Base-by-base conservation (phyloP, 164 flowering plant species). In the Chimonanthus praecox region DNA sequence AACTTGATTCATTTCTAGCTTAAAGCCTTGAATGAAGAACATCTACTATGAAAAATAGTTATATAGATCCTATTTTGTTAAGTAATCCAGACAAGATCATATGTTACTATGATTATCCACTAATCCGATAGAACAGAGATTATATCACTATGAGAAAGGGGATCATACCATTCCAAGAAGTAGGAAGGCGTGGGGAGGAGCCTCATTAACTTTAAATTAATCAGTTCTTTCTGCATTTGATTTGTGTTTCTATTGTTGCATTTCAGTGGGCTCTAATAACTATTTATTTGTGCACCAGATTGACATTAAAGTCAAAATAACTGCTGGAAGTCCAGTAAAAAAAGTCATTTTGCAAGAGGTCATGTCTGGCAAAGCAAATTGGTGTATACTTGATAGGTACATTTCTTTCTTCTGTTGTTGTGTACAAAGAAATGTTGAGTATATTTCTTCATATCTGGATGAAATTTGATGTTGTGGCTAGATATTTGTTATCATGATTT, bases 301-400 rank as follows among this genome's bases (percentile, higher is more conserved):
- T 58, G 73, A 71, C 68, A 73, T 89, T 71, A 80, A 84, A 73
- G 92, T 87, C 68, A 85, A 85, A 79, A 73, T 86, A 63, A 80
- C 77, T 70, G 90, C 88, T 48, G 92, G 92, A 76, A 63, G 69
- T 73, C 90, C 92, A 69, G 46, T 81, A 45, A 84, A 74, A 73
- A 79, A 79, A 70, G 87, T 87, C 70, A 69, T 89, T 71, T 67
- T 83, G 63, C 90, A 87, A 78, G 90, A 89, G 80, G 82, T 80
- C 67, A 20, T 68, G 20, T 58, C 77, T 54, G 81, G 75, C 64
- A 82, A 80, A 54, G 84, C 89, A 58, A 74, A 81, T 58, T 89
- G 90, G 89, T 74, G 83, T 68, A 62, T 89, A 67, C 84, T 89
- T 70, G 89, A 89, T 64, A 86, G 92, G 90, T 88, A 77, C 16